phyloP scores from a whole-genome alignment of 139 green algal genomes.

The Micractinium conductrix region DNA sequence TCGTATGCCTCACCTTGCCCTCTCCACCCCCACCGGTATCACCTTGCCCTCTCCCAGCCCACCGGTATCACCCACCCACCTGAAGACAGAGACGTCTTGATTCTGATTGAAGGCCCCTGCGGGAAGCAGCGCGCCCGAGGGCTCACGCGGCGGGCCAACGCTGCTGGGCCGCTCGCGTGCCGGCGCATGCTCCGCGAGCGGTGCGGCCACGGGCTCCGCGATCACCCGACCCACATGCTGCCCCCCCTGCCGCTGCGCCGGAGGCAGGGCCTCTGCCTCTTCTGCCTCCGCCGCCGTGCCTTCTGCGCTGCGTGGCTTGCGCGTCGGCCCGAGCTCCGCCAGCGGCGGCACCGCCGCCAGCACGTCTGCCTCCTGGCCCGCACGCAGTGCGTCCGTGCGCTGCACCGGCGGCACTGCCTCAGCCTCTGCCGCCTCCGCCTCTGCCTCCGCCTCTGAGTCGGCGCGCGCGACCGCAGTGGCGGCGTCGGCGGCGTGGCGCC shows the following conservation, averaged over 20 bases:
- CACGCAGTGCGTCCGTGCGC: too few relatives aligned
- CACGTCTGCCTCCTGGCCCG: too few relatives aligned
- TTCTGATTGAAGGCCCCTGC: background rate
- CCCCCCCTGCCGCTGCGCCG: background rate
- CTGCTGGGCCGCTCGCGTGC: background rate
- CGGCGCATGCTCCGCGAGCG: background rate
- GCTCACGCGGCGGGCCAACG: background rate
- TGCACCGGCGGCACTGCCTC: too few relatives aligned
- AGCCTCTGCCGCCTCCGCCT: background rate
- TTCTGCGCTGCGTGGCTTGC: too few relatives aligned
- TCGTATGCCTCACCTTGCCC: too few relatives aligned
- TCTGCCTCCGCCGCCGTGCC: too few relatives aligned
- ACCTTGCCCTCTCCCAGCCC: too few relatives aligned
- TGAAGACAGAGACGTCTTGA: constrained; percentile 11
- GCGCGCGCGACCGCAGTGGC: background rate
- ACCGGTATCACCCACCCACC: too few relatives aligned
- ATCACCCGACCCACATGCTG: background rate
- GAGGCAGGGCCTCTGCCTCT: background rate
- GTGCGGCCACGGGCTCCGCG: background rate
- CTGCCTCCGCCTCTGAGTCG: background rate
- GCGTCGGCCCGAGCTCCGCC: too few relatives aligned
- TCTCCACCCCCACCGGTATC: too few relatives aligned
- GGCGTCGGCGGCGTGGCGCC: background rate
- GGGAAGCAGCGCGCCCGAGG: background rate
- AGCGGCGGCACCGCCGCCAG: too few relatives aligned